Evolutionary conservation across 768 basidiomycete species (phyloP).

Genomic region (Kwoniella shandongensis): DNA sequence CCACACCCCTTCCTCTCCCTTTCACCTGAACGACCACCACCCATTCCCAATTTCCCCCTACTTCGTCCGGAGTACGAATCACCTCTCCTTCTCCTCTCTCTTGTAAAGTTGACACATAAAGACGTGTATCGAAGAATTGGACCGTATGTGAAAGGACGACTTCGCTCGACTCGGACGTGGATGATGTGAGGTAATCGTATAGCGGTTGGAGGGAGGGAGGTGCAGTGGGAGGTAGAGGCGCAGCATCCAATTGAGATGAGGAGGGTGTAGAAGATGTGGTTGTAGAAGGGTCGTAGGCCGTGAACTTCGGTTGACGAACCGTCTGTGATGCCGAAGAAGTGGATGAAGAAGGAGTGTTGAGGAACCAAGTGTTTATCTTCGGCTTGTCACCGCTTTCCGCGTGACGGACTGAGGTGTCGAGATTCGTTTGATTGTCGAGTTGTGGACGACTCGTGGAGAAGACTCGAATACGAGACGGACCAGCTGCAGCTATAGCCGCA

Average conservation of each 20-base stretch:
- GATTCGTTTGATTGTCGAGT: no score
- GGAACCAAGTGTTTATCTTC: constrained; percentile 19
- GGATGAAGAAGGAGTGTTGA: neutral
- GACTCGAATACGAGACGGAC: no score
- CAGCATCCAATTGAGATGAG: neutral
- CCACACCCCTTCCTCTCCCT: constrained; percentile 47
- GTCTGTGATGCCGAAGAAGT: neutral
- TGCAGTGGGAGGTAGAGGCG: neutral
- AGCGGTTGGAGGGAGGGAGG: neutral
- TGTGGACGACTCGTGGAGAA: no score
- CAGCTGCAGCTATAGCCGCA: no score
- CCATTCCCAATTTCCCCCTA: constrained; percentile 46
- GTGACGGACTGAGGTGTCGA: no score
- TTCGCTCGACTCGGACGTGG: constrained; percentile 6
- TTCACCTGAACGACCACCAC: constrained; percentile 37
- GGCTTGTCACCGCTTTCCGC: neutral
- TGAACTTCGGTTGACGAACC: constrained; percentile 9
- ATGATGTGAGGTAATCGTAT: constrained; percentile 7
- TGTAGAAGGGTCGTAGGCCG: constrained; percentile 4
- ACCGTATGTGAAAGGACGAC: constrained; percentile 9
- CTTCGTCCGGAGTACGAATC: constrained; percentile 3
- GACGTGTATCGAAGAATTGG: constrained; percentile 4
- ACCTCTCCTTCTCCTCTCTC: constrained; percentile 9
- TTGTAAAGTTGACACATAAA: neutral
- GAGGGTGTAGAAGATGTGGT: neutral